phyloP scores from a whole-genome alignment of 495 filamentous ascomycete genomes.

The Penicillium verhagenii region DNA sequence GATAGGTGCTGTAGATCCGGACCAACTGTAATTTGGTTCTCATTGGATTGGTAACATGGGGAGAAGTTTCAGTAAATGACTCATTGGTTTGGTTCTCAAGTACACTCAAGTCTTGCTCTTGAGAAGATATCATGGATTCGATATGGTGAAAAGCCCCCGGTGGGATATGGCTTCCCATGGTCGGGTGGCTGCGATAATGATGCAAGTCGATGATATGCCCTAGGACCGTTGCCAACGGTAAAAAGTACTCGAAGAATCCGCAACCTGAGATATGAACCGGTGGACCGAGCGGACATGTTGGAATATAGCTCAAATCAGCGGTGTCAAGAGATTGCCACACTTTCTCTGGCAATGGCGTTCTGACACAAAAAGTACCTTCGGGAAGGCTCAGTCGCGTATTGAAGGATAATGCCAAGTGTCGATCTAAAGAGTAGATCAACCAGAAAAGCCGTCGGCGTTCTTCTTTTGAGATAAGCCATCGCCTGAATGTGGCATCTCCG shows the following conservation, averaged over 20 bases:
- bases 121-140: conserved; percentile 16
- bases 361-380: conserved; percentile 45
- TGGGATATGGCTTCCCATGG: conserved; percentile 52
- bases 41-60: background rate
- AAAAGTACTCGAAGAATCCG: conserved; percentile 73
- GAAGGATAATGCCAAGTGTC: conserved; percentile 52
- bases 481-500: conserved; percentile 15
- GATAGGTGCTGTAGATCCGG: conserved; percentile 38
- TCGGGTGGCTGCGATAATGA: conserved; percentile 72
- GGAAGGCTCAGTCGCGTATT: conserved; percentile 45
- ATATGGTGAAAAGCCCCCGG: conserved; percentile 16
- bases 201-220: conserved; percentile 81
- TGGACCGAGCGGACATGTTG: conserved; percentile 25
- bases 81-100: background rate
- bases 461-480: conserved; percentile 32
- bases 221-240: conserved; percentile 78
- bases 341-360: conserved; percentile 31
- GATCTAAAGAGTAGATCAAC: conserved; percentile 50
- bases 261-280: conserved; percentile 25
- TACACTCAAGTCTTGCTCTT: conserved; percentile 17
- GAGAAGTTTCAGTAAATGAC: background rate
- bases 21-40: conserved; percentile 15
- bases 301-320: conserved; percentile 20
- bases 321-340: conserved; percentile 35
- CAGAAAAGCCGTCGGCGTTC: conserved; percentile 52